Evolutionary conservation across 83 land plant genomes (phyloP), one percentile per base, ranked within the genome.

Genomic region (Diphasiastrum complanatum): DNA sequence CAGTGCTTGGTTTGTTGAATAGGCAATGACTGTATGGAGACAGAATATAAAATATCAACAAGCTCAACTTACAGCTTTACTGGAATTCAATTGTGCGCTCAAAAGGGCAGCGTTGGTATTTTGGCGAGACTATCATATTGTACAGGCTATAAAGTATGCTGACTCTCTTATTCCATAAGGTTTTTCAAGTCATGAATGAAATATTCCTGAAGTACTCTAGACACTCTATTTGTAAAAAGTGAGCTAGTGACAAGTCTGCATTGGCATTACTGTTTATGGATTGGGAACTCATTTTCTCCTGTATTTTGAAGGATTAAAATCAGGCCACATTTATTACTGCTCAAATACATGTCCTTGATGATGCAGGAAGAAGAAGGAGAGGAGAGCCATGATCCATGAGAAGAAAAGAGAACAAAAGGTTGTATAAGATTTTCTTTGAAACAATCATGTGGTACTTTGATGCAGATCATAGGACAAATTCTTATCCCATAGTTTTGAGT

Each of bases 71-170:
- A 56, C 40, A 56, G 60, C 60, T 32, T 19, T 56, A 2, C 38
- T 19, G 19, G 60, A 56, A 16, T 36, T 33, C 19, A 56, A 56
- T 23, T 41, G 36, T 18, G 60, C 60, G 33, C 23, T 56, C 19
- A 32, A 33, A 41, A 56, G 36, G 38, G 60, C 60, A 31, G 60
- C 60, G 19, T 14, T 56, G 3, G 36, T 56, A 2, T 27, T 56
- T 56, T 56, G 60, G 60, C 60, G 60, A 32, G 60, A 56, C 8
- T 56, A 56, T 33, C 33, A 32, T 56, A 41, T 56, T 2, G 33
- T 56, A 33, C 36, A 41, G 33, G 60, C 60, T 33, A 33, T 56
- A 31, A 56, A 33, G 60, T 56, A 56, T 33, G 60, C 2, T 2
- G 37, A 6, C 4, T 14, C 23, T 3, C 30, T 33, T 52, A 11